Percentiles rank a stretch among this genome's conserved stretches.
Evolutionary conservation across 2,329 filamentous ascomycete genomes (phyloP).

Genomic region (Zymoseptoria pseudotritici): DNA sequence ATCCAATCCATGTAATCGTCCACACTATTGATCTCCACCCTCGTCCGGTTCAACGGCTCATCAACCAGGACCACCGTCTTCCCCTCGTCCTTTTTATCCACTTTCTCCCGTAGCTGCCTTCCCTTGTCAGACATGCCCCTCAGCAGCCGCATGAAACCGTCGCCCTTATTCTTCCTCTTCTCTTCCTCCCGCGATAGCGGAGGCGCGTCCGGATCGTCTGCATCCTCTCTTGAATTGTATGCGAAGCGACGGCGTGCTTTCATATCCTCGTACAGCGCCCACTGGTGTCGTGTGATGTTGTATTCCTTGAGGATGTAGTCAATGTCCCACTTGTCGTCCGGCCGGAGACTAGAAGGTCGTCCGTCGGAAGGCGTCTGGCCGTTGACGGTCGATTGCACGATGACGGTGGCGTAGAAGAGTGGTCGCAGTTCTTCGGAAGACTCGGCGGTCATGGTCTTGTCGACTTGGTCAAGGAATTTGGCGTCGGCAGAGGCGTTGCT

Average conservation of each 20-base stretch:
- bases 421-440: constrained; percentile 20
- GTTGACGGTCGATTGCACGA: constrained; percentile 65
- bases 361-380: constrained; percentile 45
- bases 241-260: constrained; percentile 49
- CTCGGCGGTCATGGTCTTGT: constrained; percentile 2
- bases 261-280: constrained; percentile 48
- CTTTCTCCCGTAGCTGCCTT: constrained; percentile 47
- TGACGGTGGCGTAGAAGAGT: constrained; percentile 64
- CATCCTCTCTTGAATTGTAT: constrained; percentile 37
- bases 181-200: constrained; percentile 2
- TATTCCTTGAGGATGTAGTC: constrained; percentile 70
- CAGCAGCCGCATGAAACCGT: constrained; percentile 42
- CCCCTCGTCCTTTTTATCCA: constrained; percentile 50
- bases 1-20: constrained; percentile 24
- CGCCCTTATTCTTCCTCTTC: constrained; percentile 32
- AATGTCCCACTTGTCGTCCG: constrained; percentile 57
- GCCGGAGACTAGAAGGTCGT: constrained; percentile 49
- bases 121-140: constrained; percentile 49
- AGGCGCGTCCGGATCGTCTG: constrained; percentile 20
- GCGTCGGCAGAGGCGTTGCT: constrained; percentile 6
- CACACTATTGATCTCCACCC: constrained; percentile 16
- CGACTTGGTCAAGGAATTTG: constrained; percentile 7
- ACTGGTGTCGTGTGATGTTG: constrained; percentile 26
- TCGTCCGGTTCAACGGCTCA: constrained; percentile 4
- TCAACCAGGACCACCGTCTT: constrained; percentile 32